These are phyloP conservation scores for Phenoliferia sp. DNA, from an alignment of 1,284 basidiomycete species.

Conservation along the genomic window DNA sequence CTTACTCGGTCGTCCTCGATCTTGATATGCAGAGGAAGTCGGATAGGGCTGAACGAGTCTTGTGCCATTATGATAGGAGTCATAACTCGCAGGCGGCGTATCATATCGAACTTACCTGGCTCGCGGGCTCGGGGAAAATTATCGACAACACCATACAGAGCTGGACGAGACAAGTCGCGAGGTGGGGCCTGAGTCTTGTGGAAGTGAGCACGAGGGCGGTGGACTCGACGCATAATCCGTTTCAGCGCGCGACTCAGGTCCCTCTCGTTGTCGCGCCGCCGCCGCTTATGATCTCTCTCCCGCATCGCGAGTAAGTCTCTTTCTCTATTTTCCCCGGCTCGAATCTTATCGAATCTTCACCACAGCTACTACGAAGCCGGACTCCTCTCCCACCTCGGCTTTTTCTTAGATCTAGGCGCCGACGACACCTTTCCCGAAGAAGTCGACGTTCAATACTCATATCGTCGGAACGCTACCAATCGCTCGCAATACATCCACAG, in stretches of 20 bases:
- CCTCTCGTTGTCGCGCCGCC: slow-evolving; percentile 33
- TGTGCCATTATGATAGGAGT: slow-evolving; percentile 85
- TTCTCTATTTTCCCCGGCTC: neutral
- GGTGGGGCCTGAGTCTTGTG: slow-evolving; percentile 85
- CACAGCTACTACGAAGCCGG: slow-evolving; percentile 26
- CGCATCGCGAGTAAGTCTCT: slow-evolving; percentile 11
- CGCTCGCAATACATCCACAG: slow-evolving; percentile 86
- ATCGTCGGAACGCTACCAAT: slow-evolving; percentile 65
- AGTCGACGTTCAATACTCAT: slow-evolving; percentile 82
- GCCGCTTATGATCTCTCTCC: slow-evolving; percentile 2
- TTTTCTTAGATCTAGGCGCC: slow-evolving; percentile 58
- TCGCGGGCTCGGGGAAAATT: slow-evolving; percentile 89
- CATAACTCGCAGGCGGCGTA: slow-evolving; percentile 87
- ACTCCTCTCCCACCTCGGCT: slow-evolving; percentile 31
- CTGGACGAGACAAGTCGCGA: slow-evolving; percentile 80
- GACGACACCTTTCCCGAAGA: slow-evolving; percentile 69
- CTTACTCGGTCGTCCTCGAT: slow-evolving; percentile 81
- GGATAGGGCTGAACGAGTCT: slow-evolving; percentile 77
- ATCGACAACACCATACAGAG: slow-evolving; percentile 83
- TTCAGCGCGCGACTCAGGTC: slow-evolving; percentile 72
- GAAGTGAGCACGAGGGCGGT: slow-evolving; percentile 60
- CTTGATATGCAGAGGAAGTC: slow-evolving; percentile 73
- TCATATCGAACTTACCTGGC: slow-evolving; percentile 96
- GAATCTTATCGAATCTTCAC: neutral
- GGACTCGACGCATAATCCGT: slow-evolving; percentile 62